phyloP scores from a whole-genome alignment of 2,329 filamentous ascomycete genomes.

The Fusarium continuum region DNA sequence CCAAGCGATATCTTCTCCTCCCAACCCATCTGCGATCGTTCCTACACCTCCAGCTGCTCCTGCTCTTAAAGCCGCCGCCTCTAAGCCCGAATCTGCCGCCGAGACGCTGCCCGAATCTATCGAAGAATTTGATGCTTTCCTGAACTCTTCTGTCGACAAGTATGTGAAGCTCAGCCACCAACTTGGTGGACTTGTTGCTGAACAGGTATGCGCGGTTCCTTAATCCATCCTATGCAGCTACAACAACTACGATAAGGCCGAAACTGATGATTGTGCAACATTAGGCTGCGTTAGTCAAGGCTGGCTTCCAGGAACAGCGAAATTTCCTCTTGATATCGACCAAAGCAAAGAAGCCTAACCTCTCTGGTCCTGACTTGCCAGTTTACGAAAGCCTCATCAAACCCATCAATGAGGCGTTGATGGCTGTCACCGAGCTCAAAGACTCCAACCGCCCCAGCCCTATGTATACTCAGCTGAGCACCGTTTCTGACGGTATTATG shows the following conservation, averaged over 20 bases:
- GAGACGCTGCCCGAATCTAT: constrained; percentile 79
- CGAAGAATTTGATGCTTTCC: constrained; percentile 85
- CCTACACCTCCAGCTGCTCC: constrained; percentile 47
- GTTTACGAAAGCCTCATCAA: constrained; percentile 82
- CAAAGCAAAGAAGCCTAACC: constrained; percentile 90
- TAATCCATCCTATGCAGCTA: background rate
- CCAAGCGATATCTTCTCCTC: constrained; percentile 48
- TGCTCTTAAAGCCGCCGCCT: constrained; percentile 49
- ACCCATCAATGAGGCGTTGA: constrained; percentile 84
- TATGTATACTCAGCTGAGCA: constrained; percentile 82
- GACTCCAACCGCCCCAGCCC: constrained; percentile 81
- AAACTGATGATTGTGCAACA: background rate
- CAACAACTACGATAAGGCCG: background rate
- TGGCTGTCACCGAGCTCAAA: constrained; percentile 80
- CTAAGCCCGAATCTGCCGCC: constrained; percentile 50
- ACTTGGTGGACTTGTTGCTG: constrained; percentile 78
- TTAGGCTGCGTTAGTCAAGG: constrained; percentile 62
- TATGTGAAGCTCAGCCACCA: constrained; percentile 82
- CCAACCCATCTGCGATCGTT: constrained; percentile 44
- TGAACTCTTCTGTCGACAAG: constrained; percentile 76
- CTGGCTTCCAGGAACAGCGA: constrained; percentile 84
- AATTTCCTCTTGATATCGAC: constrained; percentile 88
- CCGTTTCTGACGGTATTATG: constrained; percentile 89
- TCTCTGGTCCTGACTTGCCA: constrained; percentile 65
- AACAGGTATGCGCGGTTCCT: constrained; percentile 69